Evolutionary conservation across 2,329 filamentous ascomycete genomes (phyloP).

Genomic region (Sarocladium brachiariae): DNA sequence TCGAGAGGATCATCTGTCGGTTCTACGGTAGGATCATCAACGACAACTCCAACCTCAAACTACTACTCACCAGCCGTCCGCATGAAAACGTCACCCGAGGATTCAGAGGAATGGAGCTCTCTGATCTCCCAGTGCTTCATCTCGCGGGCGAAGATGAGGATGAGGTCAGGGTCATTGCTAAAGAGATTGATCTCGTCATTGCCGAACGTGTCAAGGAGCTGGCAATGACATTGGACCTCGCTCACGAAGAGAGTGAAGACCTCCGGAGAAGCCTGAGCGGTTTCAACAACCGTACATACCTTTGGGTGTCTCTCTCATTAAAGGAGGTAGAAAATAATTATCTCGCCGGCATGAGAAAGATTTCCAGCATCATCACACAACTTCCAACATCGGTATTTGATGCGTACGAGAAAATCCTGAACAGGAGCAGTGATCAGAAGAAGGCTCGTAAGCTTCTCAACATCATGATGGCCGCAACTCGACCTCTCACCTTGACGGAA

Average conservation of each 20-base stretch:
- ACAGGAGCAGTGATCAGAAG: constrained; percentile 12
- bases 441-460: constrained; percentile 16
- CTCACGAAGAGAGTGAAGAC: constrained; percentile 10
- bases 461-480: constrained; percentile 18
- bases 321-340: constrained; percentile 13
- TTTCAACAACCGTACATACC: constrained; percentile 18
- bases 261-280: constrained; percentile 11
- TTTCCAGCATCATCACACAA: constrained; percentile 10
- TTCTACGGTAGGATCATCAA: constrained; percentile 17
- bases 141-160: constrained; percentile 14
- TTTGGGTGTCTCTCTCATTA: constrained; percentile 20
- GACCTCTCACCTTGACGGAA: constrained; percentile 18
- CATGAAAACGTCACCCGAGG: constrained; percentile 18
- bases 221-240: background rate
- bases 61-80: constrained; percentile 27
- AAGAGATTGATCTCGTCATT: constrained; percentile 18
- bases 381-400: constrained; percentile 18
- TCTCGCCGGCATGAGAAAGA: constrained; percentile 9
- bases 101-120: constrained; percentile 13
- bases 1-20: constrained; percentile 16
- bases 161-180: constrained; percentile 13
- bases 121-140: constrained; percentile 13
- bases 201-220: constrained; percentile 11
- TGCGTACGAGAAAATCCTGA: constrained; percentile 21
- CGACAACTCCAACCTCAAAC: constrained; percentile 22